Evolutionary conservation across 2,329 filamentous ascomycete species (phyloP), one percentile per base, ranked within the genome.

Genomic region (Phialophora tarda): DNA sequence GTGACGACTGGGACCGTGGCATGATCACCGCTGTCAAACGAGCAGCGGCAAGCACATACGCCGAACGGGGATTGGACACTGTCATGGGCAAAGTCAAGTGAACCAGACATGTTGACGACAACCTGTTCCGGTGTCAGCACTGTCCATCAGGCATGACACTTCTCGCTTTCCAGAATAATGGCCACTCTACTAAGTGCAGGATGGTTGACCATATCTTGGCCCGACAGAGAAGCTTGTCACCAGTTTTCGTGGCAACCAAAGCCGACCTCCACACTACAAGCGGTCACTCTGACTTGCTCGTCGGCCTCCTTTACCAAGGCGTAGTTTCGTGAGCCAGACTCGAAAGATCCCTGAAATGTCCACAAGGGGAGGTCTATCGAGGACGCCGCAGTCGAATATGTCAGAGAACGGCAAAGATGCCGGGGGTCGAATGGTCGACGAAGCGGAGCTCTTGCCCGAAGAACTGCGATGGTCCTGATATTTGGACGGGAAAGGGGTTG

Each of bases 31-130:
- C 88, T 21, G 90, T 98, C 57, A 98, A 98, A 83, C 88, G 88
- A 2, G 87, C 89, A 76, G 94, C 93, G n/a, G 93, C 92, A 7
- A 91, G 92, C 78, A 86, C 96, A 72, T 89, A 91, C 66, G 88
- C 93, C 1, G 89, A 91, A 69, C 86, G 93, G 69, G 93, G 92
- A 0, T 80, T 86, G 21, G 94, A 98, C 80, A 98, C 95, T 2
- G 91, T 99, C 69, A 97, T 99, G 94, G 89, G 91, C 69, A 94
- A 92, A 80, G 87, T 97, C 57, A 95, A 93, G 79, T 96, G 51
- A 62, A 8, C 24, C 10, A 44, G 7, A 28, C n/a, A 23, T 38
- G 44, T 61, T 7, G 47, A 41, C 8, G 58, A 34, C 23, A 23
- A n/a, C 51, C n/a, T 77, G 81, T 56, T 75, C 79, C 24, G 34